These are phyloP conservation scores for Apodospora peruviana DNA, from an alignment of 495 filamentous ascomycete genomes.

Conservation along the genomic window DNA sequence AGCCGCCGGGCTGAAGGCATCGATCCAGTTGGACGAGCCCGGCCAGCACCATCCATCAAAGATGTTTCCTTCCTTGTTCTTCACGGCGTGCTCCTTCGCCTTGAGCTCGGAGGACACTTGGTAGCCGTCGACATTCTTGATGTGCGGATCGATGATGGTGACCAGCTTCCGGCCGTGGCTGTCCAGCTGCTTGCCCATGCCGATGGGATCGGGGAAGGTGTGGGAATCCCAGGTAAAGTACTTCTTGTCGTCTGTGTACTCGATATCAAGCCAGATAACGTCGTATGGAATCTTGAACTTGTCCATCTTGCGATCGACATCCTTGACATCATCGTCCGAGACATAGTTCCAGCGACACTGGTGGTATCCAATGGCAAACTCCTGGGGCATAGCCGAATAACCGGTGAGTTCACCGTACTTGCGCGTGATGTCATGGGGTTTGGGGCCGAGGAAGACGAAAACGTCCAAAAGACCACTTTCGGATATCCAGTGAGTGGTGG, in stretches of 20 bases:
- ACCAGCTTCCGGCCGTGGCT: constrained; percentile 84
- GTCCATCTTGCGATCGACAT: constrained; percentile 94
- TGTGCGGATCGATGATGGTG: constrained; percentile 92
- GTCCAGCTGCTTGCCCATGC: constrained; percentile 82
- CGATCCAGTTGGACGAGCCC: constrained; percentile 91
- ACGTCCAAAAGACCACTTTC: constrained; percentile 85
- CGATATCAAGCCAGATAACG: constrained; percentile 97
- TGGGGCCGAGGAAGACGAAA: constrained; percentile 89
- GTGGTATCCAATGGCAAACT: constrained; percentile 89
- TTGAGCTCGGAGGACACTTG: constrained; percentile 72
- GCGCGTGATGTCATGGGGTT: constrained; percentile 70
- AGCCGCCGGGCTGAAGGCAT: constrained; percentile 85
- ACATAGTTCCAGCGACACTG: constrained; percentile 99
- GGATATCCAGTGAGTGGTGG: constrained; percentile 94
- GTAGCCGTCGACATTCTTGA: constrained; percentile 84
- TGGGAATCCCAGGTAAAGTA: constrained; percentile 96
- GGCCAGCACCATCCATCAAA: constrained; percentile 99
- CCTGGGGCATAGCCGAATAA: constrained; percentile 82
- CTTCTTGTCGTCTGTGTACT: constrained; percentile 92
- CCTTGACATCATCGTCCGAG: constrained; percentile 91
- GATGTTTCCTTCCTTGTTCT: constrained; percentile 81
- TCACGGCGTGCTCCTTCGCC: constrained; percentile 72
- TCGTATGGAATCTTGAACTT: constrained; percentile 93
- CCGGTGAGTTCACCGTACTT: constrained; percentile 90
- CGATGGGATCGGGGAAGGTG: constrained; percentile 76